phyloP scores from a whole-genome alignment of 2,329 filamentous ascomycete genomes.

The Talaromyces sp. region DNA sequence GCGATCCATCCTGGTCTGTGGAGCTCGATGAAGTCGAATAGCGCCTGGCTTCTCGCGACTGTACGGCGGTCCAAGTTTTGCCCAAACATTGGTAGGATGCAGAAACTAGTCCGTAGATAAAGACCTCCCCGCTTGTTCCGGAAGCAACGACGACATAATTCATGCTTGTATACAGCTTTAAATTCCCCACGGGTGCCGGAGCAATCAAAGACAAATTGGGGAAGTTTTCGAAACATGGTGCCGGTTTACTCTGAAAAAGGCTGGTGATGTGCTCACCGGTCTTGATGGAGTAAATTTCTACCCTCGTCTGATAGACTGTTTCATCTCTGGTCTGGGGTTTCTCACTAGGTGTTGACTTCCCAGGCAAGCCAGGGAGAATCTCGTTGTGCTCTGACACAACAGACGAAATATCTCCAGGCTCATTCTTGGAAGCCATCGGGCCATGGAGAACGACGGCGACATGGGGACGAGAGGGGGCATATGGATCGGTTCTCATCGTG shows the following conservation, averaged over 20 bases:
- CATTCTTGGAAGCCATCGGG: conserved; percentile 52
- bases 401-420: conserved; percentile 27
- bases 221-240: conserved; percentile 50
- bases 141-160: conserved; percentile 71
- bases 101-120: conserved; percentile 55
- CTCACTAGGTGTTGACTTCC: conserved; percentile 15
- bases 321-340: conserved; percentile 23
- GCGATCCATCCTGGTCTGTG: conserved; percentile 38
- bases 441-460: conserved; percentile 78
- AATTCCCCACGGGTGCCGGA: conserved; percentile 64
- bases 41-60: conserved; percentile 44
- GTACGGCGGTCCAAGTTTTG: conserved; percentile 87
- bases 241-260: conserved; percentile 65
- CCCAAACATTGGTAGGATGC: conserved; percentile 61
- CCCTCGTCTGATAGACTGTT: conserved; percentile 67
- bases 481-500: conserved; percentile 48
- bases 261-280: conserved; percentile 67
- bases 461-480: conserved; percentile 59
- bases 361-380: conserved; percentile 21
- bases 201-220: conserved; percentile 60
- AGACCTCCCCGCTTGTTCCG: conserved; percentile 79
- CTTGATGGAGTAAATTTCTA: conserved; percentile 80
- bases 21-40: conserved; percentile 43
- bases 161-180: conserved; percentile 67
- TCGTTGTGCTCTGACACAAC: conserved; percentile 31